Evolutionary conservation across 2,329 filamentous ascomycete genomes (phyloP).

Genomic region (Aspergillus neotritici): DNA sequence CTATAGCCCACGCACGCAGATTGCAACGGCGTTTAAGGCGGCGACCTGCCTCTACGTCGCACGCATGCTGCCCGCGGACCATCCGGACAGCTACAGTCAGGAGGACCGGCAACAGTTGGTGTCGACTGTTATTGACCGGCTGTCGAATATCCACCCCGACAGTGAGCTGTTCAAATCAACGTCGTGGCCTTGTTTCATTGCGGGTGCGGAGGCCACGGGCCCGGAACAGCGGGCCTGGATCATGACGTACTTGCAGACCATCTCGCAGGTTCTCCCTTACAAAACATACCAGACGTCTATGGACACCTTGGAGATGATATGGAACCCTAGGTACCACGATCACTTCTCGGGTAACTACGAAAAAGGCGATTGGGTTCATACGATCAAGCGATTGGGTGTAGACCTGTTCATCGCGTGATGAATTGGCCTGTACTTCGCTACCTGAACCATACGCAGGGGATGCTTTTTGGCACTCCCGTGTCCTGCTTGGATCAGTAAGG

Average conservation of each 20-base stretch:
- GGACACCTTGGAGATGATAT: not conserved
- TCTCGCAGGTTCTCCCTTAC: not conserved
- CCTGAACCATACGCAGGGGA: no score
- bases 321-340: not conserved
- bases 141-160: not conserved
- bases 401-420: not conserved
- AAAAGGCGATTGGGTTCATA: not conserved
- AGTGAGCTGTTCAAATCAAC: constrained; percentile 5
- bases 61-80: not conserved
- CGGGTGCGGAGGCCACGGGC: constrained; percentile 3
- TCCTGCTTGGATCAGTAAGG: no score
- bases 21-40: constrained; percentile 2
- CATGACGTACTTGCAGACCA: not conserved
- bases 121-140: not conserved
- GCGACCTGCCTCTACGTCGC: constrained; percentile 1
- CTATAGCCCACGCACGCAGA: not conserved
- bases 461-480: no score
- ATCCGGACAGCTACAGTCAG: not conserved
- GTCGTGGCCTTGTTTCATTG: constrained; percentile 6
- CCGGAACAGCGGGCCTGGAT: not conserved
- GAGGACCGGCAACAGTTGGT: not conserved
- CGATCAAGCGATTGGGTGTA: not conserved
- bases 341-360: not conserved
- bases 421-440: no score
- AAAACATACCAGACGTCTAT: not conserved